A percentile compares a stretch with the other conserved stretches of the same genome.
Evolutionary conservation across 2,329 filamentous ascomycete genomes (phyloP).

Genomic region (Capronia coronata): DNA sequence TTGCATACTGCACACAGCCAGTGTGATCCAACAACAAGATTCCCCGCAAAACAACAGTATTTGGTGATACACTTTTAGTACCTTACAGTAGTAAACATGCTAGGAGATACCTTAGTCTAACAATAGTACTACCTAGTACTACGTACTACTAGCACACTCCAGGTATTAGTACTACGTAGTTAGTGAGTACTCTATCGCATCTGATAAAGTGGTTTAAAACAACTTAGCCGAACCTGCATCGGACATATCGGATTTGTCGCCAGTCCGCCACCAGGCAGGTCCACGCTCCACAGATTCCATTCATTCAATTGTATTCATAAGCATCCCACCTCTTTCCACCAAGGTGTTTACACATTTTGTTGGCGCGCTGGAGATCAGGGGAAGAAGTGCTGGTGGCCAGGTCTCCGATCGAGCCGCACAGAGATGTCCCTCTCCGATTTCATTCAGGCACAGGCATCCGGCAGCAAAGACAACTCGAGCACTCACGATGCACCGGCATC

Average conservation of each 20-base stretch:
- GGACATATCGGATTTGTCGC: background rate
- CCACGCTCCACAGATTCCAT: background rate
- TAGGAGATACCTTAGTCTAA: too few relatives aligned
- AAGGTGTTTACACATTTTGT: background rate
- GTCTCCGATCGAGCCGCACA: background rate
- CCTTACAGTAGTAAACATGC: too few relatives aligned
- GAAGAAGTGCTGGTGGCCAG: background rate
- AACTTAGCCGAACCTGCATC: slow-evolving; percentile 1
- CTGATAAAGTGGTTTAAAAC: too few relatives aligned
- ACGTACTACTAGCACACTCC: too few relatives aligned
- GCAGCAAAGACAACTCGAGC: slow-evolving; percentile 8
- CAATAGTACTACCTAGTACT: too few relatives aligned
- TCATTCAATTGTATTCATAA: background rate
- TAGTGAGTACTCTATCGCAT: too few relatives aligned
- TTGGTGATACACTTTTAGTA: too few relatives aligned
- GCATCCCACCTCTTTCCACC: too few relatives aligned
- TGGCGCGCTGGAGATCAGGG: background rate
- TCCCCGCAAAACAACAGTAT: too few relatives aligned
- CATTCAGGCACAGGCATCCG: slow-evolving; percentile 7
- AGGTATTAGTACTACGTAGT: too few relatives aligned
- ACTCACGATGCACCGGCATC: slow-evolving; percentile 19
- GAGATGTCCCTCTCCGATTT: slow-evolving; percentile 22
- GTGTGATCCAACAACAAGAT: background rate
- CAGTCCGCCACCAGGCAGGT: background rate
- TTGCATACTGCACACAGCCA: too few relatives aligned